Percentiles rank a stretch among this genome's conserved stretches.
These are phyloP conservation scores for Moricandia arvensis DNA, from an alignment of 345 rosid genomes.

Conservation along the genomic window DNA sequence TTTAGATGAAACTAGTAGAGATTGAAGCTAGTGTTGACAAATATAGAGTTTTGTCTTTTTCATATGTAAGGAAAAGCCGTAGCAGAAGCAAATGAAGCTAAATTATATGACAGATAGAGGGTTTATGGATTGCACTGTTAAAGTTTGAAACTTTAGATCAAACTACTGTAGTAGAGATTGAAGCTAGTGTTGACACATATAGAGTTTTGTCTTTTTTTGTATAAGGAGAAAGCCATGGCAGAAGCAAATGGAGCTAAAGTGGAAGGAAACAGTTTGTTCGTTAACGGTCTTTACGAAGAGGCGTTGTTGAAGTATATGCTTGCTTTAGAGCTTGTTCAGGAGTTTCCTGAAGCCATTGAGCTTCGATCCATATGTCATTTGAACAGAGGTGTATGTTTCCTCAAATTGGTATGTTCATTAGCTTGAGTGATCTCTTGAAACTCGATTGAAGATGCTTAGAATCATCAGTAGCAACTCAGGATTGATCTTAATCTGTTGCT, in stretches of 20 bases:
- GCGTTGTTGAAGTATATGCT: conserved; percentile 64
- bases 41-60: background rate
- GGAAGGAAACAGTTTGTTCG: conserved; percentile 49
- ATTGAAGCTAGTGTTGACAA: background rate
- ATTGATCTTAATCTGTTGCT: background rate
- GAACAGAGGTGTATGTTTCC: conserved; percentile 76
- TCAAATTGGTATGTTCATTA: conserved; percentile 58
- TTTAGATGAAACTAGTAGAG: background rate
- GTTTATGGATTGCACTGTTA: background rate
- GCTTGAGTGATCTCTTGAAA: background rate
- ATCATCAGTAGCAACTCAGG: background rate
- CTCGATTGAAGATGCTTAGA: background rate
- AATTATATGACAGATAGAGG: too few relatives aligned
- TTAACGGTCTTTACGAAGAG: conserved; percentile 66
- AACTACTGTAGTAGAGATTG: too few relatives aligned
- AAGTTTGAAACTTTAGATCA: background rate
- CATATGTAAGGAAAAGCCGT: conserved; percentile 39
- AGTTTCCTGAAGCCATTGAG: conserved; percentile 45
- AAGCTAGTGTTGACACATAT: background rate
- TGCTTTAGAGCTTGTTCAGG: conserved; percentile 56
- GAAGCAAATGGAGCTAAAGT: background rate
- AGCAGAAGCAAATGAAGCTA: background rate
- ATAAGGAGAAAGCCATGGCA: conserved; percentile 41
- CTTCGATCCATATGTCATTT: conserved; percentile 72
- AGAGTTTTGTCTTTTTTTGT: background rate